A percentile compares a stretch with the other conserved stretches of the same genome.
phyloP scores from a whole-genome alignment of 345 rosid genomes.

The Hevea brasiliensis region DNA sequence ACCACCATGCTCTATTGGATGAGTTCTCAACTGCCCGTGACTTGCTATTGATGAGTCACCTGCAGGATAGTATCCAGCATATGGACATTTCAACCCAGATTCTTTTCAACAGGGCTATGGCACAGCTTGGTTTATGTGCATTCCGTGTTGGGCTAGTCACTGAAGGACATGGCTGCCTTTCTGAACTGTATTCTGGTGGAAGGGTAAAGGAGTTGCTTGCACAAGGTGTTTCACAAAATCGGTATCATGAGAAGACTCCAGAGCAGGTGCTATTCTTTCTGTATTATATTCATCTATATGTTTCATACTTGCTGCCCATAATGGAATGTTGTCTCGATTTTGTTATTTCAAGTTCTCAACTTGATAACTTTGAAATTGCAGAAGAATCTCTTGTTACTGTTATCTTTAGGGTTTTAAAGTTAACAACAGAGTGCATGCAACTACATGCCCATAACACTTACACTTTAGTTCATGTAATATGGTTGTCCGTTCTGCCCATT shows the following conservation, averaged over 20 bases:
- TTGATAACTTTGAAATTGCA: background rate
- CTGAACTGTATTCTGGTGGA: slow-evolving; percentile 89
- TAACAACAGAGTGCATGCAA: background rate
- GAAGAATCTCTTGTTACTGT: background rate
- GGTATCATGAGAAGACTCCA: slow-evolving; percentile 95
- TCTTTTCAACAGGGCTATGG: slow-evolving; percentile 93
- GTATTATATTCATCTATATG: background rate
- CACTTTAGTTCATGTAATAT: too few relatives aligned
- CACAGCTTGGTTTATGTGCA: slow-evolving; percentile 94
- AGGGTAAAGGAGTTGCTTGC: slow-evolving; percentile 94
- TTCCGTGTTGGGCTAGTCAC: slow-evolving; percentile 73
- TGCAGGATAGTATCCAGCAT: slow-evolving; percentile 83
- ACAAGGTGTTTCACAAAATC: slow-evolving; percentile 90
- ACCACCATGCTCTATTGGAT: slow-evolving; percentile 81
- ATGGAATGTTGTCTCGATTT: background rate
- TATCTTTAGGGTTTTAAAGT: background rate
- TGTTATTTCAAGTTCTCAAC: background rate
- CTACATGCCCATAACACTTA: too few relatives aligned
- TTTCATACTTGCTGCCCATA: background rate
- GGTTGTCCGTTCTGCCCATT: background rate
- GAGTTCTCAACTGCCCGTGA: slow-evolving; percentile 78
- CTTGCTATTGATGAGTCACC: slow-evolving; percentile 87
- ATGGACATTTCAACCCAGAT: slow-evolving; percentile 94
- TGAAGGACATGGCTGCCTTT: slow-evolving; percentile 84
- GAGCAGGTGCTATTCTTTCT: slow-evolving; percentile 59